Conservation (phyloP, 1,139 yeast species). For the Zygosaccharomyces sapae region DNA sequence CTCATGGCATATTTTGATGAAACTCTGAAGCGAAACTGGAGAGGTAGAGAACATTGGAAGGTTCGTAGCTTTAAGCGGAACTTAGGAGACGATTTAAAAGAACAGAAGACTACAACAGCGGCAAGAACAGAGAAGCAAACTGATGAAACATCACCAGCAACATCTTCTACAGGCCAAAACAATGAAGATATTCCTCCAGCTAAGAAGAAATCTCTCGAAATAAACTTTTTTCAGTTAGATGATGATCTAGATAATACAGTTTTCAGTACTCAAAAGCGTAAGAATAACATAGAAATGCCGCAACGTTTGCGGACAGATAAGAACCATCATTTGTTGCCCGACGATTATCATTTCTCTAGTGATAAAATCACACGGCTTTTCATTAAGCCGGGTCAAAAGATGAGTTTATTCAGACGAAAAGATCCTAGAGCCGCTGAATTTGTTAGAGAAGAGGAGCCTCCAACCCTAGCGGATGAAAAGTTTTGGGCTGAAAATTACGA, state of each 20-base stretch:
- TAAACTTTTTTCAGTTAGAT: constrained; percentile 51
- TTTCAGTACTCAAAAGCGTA: constrained; percentile 46
- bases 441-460: constrained; percentile 12
- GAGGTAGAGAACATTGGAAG: constrained; percentile 95
- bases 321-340: constrained; percentile 56
- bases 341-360: constrained; percentile 70
- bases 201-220: constrained; percentile 39
- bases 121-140: constrained; percentile 28
- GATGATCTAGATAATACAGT: constrained; percentile 39
- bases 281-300: constrained; percentile 42
- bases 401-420: constrained; percentile 34
- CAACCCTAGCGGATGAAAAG: constrained; percentile 55
- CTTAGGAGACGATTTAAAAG: constrained; percentile 14
- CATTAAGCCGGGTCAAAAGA: constrained; percentile 54
- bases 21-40: constrained; percentile 66
- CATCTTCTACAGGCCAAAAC: constrained; percentile 7
- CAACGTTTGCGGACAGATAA: constrained; percentile 42
- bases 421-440: background rate
- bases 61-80: constrained; percentile 53
- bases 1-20: constrained; percentile 78
- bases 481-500: constrained; percentile 71
- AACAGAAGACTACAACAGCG: constrained; percentile 18
- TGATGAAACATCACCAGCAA: constrained; percentile 35
- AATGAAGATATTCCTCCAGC: constrained; percentile 39
- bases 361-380: constrained; percentile 63